Evolutionary conservation across 768 basidiomycete genomes (phyloP), one percentile per base, ranked within the genome.

Genomic region (Kwoniella mangroviensis): DNA sequence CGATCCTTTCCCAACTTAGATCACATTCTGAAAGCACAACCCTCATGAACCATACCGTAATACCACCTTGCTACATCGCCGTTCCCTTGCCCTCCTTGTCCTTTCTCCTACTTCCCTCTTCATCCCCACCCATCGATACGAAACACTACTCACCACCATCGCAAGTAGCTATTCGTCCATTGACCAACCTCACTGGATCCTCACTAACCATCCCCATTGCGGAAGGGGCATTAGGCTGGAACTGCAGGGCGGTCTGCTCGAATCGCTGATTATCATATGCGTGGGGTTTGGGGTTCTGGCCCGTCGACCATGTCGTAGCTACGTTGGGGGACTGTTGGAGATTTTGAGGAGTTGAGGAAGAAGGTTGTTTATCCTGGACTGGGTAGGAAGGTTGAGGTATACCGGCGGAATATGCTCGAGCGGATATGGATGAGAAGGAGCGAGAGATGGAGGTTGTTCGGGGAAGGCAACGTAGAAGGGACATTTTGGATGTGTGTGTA

Each of bases 191-290:
- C 65, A 96, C 88, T 9, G 96, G 94, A 83, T 97, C 94, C 73
- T 92, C 86, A 59, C 87, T 87, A 75, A 98, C 87, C 77, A 98
- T 86, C 72, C 91, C 90, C 91, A 98, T 94, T 2, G 96, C 97
- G 70, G 92, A 92, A 72, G 90, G 86, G 13, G 96, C 91, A 68
- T 89, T 89, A 1, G 97, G 96, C 83, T 99, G 97, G 67, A 93
- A 86, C 52, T 89, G 89, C 87, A 94, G 89, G 45, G 84, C 85
- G 34, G 92, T 93, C 85, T 98, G 97, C 85, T 98, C 96, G 81
- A 98, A 97, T 21, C 94, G 89, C 15, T 95, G 90, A 64, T 89
- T 88, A 54, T 79, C 68, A 78, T 82, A 84, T 5, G 85, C 84
- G 49, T 81, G 75, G 1, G 78, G 78, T 43, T 83, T 84, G 55